Evolutionary conservation across 2,329 filamentous ascomycete species (phyloP), one percentile per base, ranked within the genome.

Genomic region (Colletotrichum gigasporum): DNA sequence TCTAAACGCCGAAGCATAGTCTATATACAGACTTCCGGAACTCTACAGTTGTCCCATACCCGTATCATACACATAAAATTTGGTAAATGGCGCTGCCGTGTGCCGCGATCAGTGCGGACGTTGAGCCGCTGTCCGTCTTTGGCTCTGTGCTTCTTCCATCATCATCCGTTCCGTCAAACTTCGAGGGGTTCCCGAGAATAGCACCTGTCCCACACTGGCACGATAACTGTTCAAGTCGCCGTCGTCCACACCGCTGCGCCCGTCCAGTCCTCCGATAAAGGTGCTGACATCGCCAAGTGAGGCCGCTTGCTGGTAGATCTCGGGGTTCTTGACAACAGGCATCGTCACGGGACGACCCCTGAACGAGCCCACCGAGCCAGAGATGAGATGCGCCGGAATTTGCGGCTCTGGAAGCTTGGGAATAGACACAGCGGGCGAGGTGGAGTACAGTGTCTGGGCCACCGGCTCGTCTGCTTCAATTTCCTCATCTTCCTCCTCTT

Each of bases 181-280:
- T 59, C 75, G 78, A 20, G 83, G 80, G 22, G 79, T 80, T 34
- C 80, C 80, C 18, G 72, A 76, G 60, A 81, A 81, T 35, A 72
- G 74, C n/a, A 73, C 66, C 24, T 76, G 75, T 12, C 78, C 76
- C 30, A 81, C 69, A 39, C 77, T 79, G 28, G 75, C 78, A 22
- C 78, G 79, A 65, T 81, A 83, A 66, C 80, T 82, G 54, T 73
- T 80, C 41, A 80, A 71, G 52, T 80, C 78, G 39, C 71, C 77
- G 45, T 83, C 80, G 57, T 84, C 83, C 64, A 84, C 77, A 10
- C 82, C 82, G 57, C 78, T 83, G 60, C 79, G 76, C n/a, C 82
- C 83, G 65, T 85, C 82, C 12, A 87, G 71, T 44, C 84, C 84
- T 2, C 84, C 85, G 8, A 87, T 82, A 71, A 86, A 86, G 20